These are phyloP conservation scores for Xylaria hypoxylon DNA, from an alignment of 2,329 filamentous ascomycete species.

Conservation along the genomic window DNA sequence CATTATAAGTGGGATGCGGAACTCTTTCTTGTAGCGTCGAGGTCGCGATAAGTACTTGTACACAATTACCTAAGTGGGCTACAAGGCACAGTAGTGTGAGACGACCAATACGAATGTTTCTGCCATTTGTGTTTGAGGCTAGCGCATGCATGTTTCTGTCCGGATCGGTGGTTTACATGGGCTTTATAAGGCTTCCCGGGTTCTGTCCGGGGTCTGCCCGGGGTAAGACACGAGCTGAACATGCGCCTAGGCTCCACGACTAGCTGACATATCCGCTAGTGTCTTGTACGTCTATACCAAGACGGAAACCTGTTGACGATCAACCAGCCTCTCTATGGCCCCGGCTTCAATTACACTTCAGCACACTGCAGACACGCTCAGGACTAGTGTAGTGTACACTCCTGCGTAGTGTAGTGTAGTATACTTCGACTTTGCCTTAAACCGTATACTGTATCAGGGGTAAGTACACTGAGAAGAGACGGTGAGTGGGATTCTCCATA, in stretches of 20 bases:
- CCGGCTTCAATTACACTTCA: background rate
- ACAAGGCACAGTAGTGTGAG: background rate
- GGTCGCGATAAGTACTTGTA: constrained; percentile 26
- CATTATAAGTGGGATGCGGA: constrained; percentile 8
- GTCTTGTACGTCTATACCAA: background rate
- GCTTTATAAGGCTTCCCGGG: background rate
- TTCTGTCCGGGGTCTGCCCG: constrained; percentile 1
- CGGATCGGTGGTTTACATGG: constrained; percentile 14
- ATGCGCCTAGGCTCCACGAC: constrained; percentile 27
- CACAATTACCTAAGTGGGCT: constrained; percentile 5
- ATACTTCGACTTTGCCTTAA: background rate
- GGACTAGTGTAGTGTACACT: too few species aligned
- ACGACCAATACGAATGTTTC: constrained; percentile 14
- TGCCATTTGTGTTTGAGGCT: background rate
- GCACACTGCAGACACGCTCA: too few species aligned
- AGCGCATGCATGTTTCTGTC: constrained; percentile 3
- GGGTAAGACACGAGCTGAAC: constrained; percentile 29
- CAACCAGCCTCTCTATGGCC: background rate
- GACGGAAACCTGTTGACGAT: constrained; percentile 16
- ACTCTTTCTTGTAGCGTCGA: constrained; percentile 11
- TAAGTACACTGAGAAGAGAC: constrained; percentile 24
- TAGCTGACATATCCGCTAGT: constrained; percentile 20
- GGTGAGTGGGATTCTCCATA: constrained; percentile 32
- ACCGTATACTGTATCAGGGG: constrained; percentile 8
- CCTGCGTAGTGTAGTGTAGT: background rate